Base-by-base conservation (phyloP, 176 grass and related monocot species). In the Eleusine indica region DNA sequence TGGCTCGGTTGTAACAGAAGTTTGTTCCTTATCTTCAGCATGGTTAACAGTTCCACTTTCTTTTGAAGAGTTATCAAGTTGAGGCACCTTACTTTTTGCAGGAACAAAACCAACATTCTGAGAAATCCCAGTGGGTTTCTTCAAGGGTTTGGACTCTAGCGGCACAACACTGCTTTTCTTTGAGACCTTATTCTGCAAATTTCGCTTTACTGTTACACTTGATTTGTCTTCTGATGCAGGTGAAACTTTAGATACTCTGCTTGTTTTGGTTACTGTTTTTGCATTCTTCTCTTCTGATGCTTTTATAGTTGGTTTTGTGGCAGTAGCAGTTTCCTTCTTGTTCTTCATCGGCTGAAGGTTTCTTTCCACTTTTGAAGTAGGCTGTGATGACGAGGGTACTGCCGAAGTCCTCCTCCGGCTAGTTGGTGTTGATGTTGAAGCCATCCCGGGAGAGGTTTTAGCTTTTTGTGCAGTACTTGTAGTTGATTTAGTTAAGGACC, bases 141-240 rank as follows among this genome's bases (percentile, higher is more conserved):
- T 99, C 68, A 82, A 78, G 47, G 91, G 79, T 93, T 94, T 99
- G 62, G 87, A 90, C 80, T 99, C 97, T 21, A 96, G 68, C 7
- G 97, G 93, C 69, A 99, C 94, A 80, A 94, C 93, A 89, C 91
- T 99, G 87, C 93, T 94, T 87, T 99, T 99, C 77, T 94, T 94
- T 79, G 97, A 83, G 53, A 94, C 93, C 85, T 92, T 99, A 73
- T 83, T 92, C 41, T 94, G 86, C 80, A 92, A 78, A 72, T 73
- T 92, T 72, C 88, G 84, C 69, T 92, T 99, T 1, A 88, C 37
- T 66, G 9, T 71, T 57, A 75, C 44, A 90, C 68, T 73, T 75
- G 89, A 79, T 78, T 92, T 92, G 67, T 92, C 88, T 78, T 74
- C 86, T 71, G 82, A 89, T 68, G 85, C 68, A 85, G 88, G 76